Evolutionary conservation across 129 eudicot genomes (phyloP), one percentile per base, ranked within the genome.

Genomic region (Silybum marianum): DNA sequence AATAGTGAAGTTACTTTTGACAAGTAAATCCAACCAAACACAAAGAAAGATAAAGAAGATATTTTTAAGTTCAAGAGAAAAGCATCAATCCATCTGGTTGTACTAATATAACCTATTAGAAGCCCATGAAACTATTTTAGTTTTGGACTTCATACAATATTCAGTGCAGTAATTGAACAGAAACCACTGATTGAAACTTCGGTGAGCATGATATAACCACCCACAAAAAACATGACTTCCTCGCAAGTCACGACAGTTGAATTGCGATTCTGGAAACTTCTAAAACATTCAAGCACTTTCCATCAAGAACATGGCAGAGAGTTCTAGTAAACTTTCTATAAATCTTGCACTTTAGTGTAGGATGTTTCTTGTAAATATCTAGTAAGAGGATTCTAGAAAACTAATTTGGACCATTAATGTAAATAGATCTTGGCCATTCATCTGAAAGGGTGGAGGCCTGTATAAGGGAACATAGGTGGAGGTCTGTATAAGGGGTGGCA

Each of bases 301-400:
- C 25, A n/a, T 62, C 13, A 62, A 62, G 25, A 62, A 62, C 68
- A 18, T 62, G 68, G 4, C 60, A 48, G 16, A 14, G 60, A 0
- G 11, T 48, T 13, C 60, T 48, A 48, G 16, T 48, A 48, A 19
- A 26, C 68, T 62, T 12, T 26, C 10, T 21, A 19, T 19, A 62
- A 62, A 62, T 62, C 25, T 19, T 18, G 26, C 23, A 18, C 10
- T 62, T 0, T 51, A 51, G 62, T 51, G 62, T 51, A 13, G 60
- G 60, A 51, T 51, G 62, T 51, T 14, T 51, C 71, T 67, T 67
- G 71, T 67, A 22, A 69, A 69, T 69, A 69, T 69, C 73, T 1
- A 24, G n/a, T 24, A 66, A 8, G 7, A 69, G 25, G 9, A 69
- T 69, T 69, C 73, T 25, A 25, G 73, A 69, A 22, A 14, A 30